These are phyloP conservation scores for Penstemon barbatus DNA, from an alignment of 257 asterid species.

Conservation along the genomic window DNA sequence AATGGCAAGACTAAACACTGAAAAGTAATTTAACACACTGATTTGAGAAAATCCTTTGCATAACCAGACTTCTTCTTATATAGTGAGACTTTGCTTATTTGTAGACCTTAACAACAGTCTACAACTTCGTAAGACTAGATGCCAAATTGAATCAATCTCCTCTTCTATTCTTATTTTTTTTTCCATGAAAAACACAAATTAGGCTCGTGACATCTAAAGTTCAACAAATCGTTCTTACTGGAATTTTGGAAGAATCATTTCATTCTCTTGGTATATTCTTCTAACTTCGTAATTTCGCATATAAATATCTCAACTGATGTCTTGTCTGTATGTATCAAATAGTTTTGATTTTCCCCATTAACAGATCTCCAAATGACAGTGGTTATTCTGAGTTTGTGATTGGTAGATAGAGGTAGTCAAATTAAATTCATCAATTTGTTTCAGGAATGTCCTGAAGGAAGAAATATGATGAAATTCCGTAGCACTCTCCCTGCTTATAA, in stretches of 20 bases:
- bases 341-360: neutral
- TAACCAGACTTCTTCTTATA: too few relatives aligned
- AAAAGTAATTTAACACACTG: neutral
- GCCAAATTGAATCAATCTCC: neutral
- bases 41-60: neutral
- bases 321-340: neutral
- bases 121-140: too few relatives aligned
- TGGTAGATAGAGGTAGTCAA: conserved; percentile 16
- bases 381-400: conserved; percentile 22
- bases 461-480: conserved; percentile 71
- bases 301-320: neutral
- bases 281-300: neutral
- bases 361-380: conserved; percentile 10
- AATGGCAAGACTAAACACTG: neutral
- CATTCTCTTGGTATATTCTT: conserved; percentile 11
- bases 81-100: too few relatives aligned
- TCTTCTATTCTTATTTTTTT: neutral
- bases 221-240: neutral
- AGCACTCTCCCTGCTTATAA: conserved; percentile 76
- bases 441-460: conserved; percentile 81
- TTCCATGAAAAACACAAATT: neutral
- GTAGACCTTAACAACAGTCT: too few relatives aligned
- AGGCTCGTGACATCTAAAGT: conserved; percentile 13
- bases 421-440: conserved; percentile 16
- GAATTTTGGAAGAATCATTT: neutral